These are phyloP conservation scores for Platanus orientalis DNA, from an alignment of 164 flowering plant species.

Conservation along the genomic window DNA sequence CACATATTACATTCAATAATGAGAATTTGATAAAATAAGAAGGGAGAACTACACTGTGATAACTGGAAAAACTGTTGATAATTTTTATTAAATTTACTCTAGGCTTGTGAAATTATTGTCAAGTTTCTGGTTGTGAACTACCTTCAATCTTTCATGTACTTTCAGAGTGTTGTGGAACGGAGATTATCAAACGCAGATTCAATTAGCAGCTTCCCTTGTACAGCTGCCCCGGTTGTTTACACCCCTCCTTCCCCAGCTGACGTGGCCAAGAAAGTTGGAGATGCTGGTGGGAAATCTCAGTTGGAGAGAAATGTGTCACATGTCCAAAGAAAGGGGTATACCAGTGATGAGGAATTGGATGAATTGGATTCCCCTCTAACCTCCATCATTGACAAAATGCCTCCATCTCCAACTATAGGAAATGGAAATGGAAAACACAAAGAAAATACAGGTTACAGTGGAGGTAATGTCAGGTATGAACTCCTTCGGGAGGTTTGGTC, in stretches of 20 bases:
- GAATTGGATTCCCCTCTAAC: slow-evolving; percentile 71
- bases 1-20: too few species aligned
- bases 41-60: too few species aligned
- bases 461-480: slow-evolving; percentile 54
- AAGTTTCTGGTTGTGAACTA: too few species aligned
- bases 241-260: slow-evolving; percentile 53
- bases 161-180: slow-evolving; percentile 62
- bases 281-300: slow-evolving; percentile 44
- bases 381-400: slow-evolving; percentile 45
- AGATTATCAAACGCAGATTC: slow-evolving; percentile 49
- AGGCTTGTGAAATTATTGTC: too few species aligned
- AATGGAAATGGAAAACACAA: slow-evolving; percentile 18
- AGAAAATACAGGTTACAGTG: slow-evolving; percentile 14
- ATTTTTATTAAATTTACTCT: too few species aligned
- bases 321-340: slow-evolving; percentile 82
- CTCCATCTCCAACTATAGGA: slow-evolving; percentile 29
- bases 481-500: slow-evolving; percentile 88
- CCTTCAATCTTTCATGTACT: too few species aligned
- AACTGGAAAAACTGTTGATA: too few species aligned
- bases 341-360: slow-evolving; percentile 93
- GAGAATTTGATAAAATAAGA: too few species aligned
- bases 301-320: slow-evolving; percentile 58
- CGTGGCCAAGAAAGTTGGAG: slow-evolving; percentile 72
- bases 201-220: slow-evolving; percentile 60
- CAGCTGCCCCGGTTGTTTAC: slow-evolving; percentile 63